Conservation (phyloP, 2,329 filamentous ascomycete species). For the Cladosporium oxysporum region DNA sequence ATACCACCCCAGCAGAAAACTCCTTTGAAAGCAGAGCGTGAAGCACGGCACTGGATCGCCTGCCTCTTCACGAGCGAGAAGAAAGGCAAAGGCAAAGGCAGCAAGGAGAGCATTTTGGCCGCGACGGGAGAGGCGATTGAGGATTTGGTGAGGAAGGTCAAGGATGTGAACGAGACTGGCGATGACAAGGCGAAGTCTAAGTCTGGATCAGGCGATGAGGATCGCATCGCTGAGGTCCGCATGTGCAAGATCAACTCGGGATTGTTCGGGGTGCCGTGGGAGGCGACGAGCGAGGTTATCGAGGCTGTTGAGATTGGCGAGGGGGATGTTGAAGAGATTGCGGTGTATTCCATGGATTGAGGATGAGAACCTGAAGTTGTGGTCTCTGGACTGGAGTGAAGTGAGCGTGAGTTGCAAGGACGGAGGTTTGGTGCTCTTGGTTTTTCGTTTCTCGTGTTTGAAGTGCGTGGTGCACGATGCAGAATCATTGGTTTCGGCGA, state of each 20-base stretch:
- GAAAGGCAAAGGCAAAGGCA: conserved; percentile 50
- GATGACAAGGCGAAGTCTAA: conserved; percentile 10
- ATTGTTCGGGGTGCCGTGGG: conserved; percentile 58
- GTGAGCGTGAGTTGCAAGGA: background rate
- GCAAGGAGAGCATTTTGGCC: conserved; percentile 47
- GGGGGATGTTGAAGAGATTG: conserved; percentile 9
- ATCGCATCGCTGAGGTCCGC: conserved; percentile 41
- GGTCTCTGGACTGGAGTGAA: background rate
- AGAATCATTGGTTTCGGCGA: background rate
- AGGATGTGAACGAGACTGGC: conserved; percentile 29
- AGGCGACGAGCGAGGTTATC: conserved; percentile 48
- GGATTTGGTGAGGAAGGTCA: conserved; percentile 50
- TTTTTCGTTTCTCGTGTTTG: background rate
- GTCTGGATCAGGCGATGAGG: conserved; percentile 19
- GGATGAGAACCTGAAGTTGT: background rate
- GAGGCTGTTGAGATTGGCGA: conserved; percentile 39
- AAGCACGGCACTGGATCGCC: conserved; percentile 60
- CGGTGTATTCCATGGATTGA: conserved; percentile 4
- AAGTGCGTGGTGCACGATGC: background rate
- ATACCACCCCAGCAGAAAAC: conserved; percentile 51
- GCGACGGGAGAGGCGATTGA: conserved; percentile 53
- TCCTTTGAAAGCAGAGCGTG: conserved; percentile 45
- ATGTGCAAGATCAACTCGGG: conserved; percentile 61
- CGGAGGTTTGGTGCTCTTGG: background rate
- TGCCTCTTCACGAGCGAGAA: conserved; percentile 59